Base-by-base conservation (phyloP, 2,329 filamentous ascomycete genomes). In the Cordyceps tenuipes region DNA sequence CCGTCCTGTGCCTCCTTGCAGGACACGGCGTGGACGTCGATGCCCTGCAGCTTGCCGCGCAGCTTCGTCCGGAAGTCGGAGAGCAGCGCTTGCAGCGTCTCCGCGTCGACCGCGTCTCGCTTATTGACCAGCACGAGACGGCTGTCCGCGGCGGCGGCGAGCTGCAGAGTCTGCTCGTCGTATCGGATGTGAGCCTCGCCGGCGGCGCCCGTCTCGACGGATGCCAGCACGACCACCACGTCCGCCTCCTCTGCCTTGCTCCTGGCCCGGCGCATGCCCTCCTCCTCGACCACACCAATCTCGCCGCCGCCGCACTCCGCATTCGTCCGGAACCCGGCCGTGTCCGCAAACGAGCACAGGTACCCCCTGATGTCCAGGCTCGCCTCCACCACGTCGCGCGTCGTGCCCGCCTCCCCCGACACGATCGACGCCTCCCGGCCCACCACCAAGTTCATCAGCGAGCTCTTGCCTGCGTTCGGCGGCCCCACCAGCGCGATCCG, bases 351-450 rank as follows among this genome's bases (percentile, higher is more conserved):
- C n/a, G 89, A 90, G 72, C 92, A 96, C 54, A 95, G 84, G 76
- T 89, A 99, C 0, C 94, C 94, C 0, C 87, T 85, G 52, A 99
- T 80, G 73, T 99, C 94, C 29, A 99, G 80, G 31, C 88, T 88
- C 0, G 94, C 89, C 75, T 99, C 94, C 12, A 99, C 87, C 57
- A 99, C 87, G 75, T 99, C 94, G 62, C 94, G 79, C 7, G 94
- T 99, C 0, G 94, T 99, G 0, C 94, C 94, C 44, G 91, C 91
- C 75, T 97, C 92, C 0, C 85, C 82, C 49, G 91, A 96, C 8
- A 99, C 94, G 67, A 99, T 99, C 3, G 92, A 95, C 2, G 94
- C 94, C 71, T 97, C 93, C 57, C 92, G 81, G 0, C 94, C 93
- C 3, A 97, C 90, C 55, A 99, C 82, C 23, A 86, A 79, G 70